These are phyloP conservation scores for Paraphoma chrysanthemicola DNA, from an alignment of 2,329 filamentous ascomycete genomes.

Conservation along the genomic window DNA sequence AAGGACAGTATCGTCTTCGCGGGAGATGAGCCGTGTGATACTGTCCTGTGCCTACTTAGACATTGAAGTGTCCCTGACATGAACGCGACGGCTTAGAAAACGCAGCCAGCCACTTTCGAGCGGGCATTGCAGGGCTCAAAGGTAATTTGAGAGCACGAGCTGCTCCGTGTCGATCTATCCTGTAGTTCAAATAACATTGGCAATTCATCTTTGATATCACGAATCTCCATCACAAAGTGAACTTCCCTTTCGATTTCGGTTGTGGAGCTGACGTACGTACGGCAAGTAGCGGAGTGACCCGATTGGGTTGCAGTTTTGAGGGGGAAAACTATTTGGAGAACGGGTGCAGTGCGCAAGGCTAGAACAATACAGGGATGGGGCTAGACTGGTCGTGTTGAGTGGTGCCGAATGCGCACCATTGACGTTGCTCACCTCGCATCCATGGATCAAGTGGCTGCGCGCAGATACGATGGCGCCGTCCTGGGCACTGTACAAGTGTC, in stretches of 20 bases:
- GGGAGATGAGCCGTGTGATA: too few relatives aligned
- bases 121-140: background rate
- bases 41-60: background rate
- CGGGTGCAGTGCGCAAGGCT: background rate
- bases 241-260: background rate
- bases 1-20: too few relatives aligned
- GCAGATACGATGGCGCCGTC: constrained; percentile 1
- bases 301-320: too few relatives aligned
- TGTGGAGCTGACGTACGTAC: too few relatives aligned
- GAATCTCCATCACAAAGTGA: background rate
- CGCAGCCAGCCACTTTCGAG: background rate
- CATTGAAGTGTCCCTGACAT: background rate
- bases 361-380: background rate
- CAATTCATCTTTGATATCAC: too few relatives aligned
- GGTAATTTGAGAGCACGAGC: background rate
- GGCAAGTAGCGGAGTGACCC: too few relatives aligned
- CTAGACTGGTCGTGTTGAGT: background rate
- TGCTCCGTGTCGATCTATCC: too few relatives aligned
- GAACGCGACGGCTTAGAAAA: background rate
- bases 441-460: background rate
- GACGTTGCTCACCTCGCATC: constrained; percentile 6
- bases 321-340: background rate
- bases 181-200: too few relatives aligned
- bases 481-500: background rate
- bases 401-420: background rate